A percentile compares a stretch with the other conserved stretches of the same genome.
Evolutionary conservation across 1,284 basidiomycete genomes (phyloP).

Genomic region (Hypsizygus ulmarius): DNA sequence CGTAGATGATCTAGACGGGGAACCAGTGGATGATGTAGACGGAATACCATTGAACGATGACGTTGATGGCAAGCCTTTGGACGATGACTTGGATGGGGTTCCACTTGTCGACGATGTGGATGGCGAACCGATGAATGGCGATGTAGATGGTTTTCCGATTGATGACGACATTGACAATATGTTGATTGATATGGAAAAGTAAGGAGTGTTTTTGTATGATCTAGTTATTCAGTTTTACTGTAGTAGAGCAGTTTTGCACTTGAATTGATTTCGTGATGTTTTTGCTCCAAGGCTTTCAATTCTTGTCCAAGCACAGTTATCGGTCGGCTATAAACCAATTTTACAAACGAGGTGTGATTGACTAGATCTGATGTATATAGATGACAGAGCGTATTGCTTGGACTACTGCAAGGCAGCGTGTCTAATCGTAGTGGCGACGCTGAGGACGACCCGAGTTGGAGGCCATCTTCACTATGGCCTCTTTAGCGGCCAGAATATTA

Average conservation of each 20-base stretch:
- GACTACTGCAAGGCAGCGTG: slow-evolving; percentile 1
- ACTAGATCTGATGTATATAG: no score
- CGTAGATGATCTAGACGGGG: slow-evolving; percentile 37
- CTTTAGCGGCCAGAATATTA: slow-evolving; percentile 74
- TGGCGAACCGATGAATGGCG: slow-evolving; percentile 47
- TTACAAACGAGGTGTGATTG: no score
- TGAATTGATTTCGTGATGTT: no score
- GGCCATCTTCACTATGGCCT: slow-evolving; percentile 74
- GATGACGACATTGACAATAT: slow-evolving; percentile 33
- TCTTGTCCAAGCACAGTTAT: no score
- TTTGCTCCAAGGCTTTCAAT: no score
- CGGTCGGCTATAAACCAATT: no score
- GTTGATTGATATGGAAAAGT: slow-evolving; percentile 6
- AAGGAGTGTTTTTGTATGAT: no score
- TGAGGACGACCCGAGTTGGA: slow-evolving; percentile 43
- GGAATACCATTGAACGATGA: slow-evolving; percentile 44
- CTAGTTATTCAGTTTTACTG: no score
- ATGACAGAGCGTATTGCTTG: not conserved
- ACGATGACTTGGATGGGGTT: slow-evolving; percentile 38
- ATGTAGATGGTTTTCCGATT: slow-evolving; percentile 42
- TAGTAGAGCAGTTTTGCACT: no score
- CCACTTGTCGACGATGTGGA: slow-evolving; percentile 52
- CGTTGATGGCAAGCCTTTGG: slow-evolving; percentile 39
- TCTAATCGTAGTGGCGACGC: slow-evolving; percentile 40
- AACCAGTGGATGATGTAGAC: slow-evolving; percentile 43